Evolutionary conservation across 2,329 filamentous ascomycete genomes (phyloP).

Genomic region (Clarireedia sp.): DNA sequence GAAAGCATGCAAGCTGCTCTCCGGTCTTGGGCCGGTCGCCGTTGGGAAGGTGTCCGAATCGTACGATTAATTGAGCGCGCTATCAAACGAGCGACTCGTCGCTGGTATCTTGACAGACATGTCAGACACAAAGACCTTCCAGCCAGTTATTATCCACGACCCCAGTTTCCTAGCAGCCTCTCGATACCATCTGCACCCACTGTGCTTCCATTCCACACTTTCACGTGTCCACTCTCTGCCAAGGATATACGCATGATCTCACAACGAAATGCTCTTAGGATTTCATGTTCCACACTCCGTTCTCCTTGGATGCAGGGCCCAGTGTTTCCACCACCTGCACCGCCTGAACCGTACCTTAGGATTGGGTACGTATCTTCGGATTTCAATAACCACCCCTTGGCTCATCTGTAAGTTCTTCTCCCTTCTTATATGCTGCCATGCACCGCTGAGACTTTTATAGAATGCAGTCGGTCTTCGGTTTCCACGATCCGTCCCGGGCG

Average conservation of each 20-base stretch:
- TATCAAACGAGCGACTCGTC: constrained; percentile 68
- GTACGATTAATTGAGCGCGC: constrained; percentile 79
- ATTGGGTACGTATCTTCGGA: constrained; percentile 96
- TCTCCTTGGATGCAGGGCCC: constrained; percentile 76
- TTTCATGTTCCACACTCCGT: constrained; percentile 81
- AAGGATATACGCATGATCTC: constrained; percentile 91
- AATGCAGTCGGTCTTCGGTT: constrained; percentile 97
- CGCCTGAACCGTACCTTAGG: constrained; percentile 75
- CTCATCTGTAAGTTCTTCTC: constrained; percentile 58
- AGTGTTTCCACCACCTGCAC: constrained; percentile 77
- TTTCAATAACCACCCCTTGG: constrained; percentile 96
- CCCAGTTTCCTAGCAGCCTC: constrained; percentile 63
- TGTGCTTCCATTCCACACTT: constrained; percentile 93
- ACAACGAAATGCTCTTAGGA: constrained; percentile 85
- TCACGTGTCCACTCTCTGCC: constrained; percentile 86
- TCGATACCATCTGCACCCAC: constrained; percentile 83
- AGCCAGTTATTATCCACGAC: constrained; percentile 57
- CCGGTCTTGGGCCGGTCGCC: constrained; percentile 59
- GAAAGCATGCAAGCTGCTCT: constrained; percentile 30
- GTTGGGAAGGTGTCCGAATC: constrained; percentile 83
- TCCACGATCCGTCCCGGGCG: constrained; percentile 67
- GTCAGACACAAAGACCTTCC: constrained; percentile 50
- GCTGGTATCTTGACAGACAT: constrained; percentile 82
- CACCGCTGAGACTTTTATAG: constrained; percentile 28
- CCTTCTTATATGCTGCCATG: not conserved